Conservation (phyloP, 495 filamentous ascomycete genomes). For the Bacidia rubella region DNA sequence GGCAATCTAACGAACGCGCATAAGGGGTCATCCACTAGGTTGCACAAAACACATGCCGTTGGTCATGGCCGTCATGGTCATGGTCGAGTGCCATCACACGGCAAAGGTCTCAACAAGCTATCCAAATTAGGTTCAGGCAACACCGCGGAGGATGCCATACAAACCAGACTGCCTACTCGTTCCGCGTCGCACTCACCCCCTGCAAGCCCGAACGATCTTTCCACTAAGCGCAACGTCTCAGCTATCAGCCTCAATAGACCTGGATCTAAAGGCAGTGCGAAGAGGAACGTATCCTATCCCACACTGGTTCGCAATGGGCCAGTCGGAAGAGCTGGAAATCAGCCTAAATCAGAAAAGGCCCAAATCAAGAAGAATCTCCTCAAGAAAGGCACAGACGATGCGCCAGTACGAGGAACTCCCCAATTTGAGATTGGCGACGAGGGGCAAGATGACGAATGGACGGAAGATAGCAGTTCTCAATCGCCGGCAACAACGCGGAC, state of each 20-base stretch:
- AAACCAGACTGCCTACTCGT: slow-evolving; percentile 9
- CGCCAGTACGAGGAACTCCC: slow-evolving; percentile 8
- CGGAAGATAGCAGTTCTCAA: slow-evolving; percentile 17
- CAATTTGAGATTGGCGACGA: slow-evolving; percentile 15
- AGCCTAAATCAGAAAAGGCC: slow-evolving; percentile 10
- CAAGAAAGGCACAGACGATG: slow-evolving; percentile 10
- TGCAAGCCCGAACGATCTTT: slow-evolving; percentile 13
- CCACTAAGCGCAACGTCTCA: slow-evolving; percentile 15
- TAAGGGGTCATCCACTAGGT: slow-evolving; percentile 14
- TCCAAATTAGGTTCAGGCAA: slow-evolving; percentile 18
- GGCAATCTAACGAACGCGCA: slow-evolving; percentile 9
- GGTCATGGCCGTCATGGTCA: slow-evolving; percentile 17
- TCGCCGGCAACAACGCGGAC: slow-evolving; percentile 14
- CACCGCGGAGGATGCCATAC: not conserved
- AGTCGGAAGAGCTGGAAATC: slow-evolving; percentile 12
- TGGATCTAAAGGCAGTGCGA: slow-evolving; percentile 14
- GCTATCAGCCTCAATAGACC: slow-evolving; percentile 9
- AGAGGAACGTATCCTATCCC: slow-evolving; percentile 14
- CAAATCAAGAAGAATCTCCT: slow-evolving; percentile 11
- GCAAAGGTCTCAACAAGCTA: slow-evolving; percentile 27
- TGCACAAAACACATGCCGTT: slow-evolving; percentile 18
- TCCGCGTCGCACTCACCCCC: slow-evolving; percentile 16
- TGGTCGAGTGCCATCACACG: slow-evolving; percentile 25
- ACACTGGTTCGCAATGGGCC: slow-evolving; percentile 9
- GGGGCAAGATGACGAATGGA: slow-evolving; percentile 18